Conservation (phyloP, 1,139 yeast species). For the Sugiyamaella japonica region DNA sequence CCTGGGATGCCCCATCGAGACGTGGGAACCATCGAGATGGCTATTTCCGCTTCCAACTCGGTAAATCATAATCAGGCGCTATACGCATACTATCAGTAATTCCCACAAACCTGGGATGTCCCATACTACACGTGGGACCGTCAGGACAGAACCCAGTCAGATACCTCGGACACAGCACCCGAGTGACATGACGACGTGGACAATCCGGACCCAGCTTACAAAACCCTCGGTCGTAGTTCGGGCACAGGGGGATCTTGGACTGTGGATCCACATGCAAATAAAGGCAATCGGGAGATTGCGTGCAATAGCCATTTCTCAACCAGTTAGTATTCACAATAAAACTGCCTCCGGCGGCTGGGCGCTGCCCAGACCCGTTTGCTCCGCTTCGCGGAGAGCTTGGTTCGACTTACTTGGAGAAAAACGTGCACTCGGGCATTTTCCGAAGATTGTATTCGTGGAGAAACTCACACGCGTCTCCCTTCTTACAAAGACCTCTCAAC, state of each 20-base stretch:
- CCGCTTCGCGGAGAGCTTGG: too few relatives aligned
- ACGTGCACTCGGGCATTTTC: constrained; percentile 96
- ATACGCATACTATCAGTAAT: constrained; percentile 38
- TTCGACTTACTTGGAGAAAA: constrained; percentile 60
- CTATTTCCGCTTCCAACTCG: constrained; percentile 17
- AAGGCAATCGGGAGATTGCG: constrained; percentile 92
- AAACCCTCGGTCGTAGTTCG: constrained; percentile 80
- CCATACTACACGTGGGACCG: constrained; percentile 46
- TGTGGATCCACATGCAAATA: constrained; percentile 91
- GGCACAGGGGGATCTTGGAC: constrained; percentile 83
- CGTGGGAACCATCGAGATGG: too few relatives aligned
- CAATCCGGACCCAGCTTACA: constrained; percentile 94
- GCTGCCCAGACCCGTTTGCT: too few relatives aligned
- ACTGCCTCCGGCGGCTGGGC: too few relatives aligned
- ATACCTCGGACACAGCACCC: constrained; percentile 76
- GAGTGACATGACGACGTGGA: constrained; percentile 75
- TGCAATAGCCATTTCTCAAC: constrained; percentile 73
- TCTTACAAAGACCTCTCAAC: constrained; percentile 95
- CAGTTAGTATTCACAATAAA: neutral
- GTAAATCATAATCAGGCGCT: constrained; percentile 36
- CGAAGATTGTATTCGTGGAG: constrained; percentile 91
- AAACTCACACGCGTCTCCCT: constrained; percentile 95
- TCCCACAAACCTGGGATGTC: constrained; percentile 45
- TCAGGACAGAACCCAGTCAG: constrained; percentile 90
- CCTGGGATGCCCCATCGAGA: too few relatives aligned